Base-by-base conservation (phyloP, 73 alveolate species). In the Breviolum minutum region DNA sequence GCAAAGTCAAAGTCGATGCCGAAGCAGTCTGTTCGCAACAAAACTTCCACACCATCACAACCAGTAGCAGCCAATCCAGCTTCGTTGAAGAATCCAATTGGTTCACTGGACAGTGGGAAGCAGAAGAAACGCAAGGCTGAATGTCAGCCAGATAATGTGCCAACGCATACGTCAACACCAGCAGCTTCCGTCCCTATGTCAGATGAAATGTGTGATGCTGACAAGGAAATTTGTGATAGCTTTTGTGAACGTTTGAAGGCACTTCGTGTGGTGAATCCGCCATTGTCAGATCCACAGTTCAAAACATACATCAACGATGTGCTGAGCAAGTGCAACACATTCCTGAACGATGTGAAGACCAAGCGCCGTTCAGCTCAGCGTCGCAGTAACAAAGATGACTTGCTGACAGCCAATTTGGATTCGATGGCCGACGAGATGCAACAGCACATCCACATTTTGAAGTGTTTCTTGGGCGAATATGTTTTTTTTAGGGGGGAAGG, bases 231-330 rank as follows among this genome's bases (percentile, higher is more conserved):
- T 77, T 60, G 4, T 17, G 24, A 26, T 0, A 5, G 24, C 2
- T 77, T 27, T 27, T 11, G 24, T 66, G 74, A 66, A 11, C n/a
- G n/a, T n/a, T 30, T 77, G 63, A 5, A 77, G 5, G 63, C 7
- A 2, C 86, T 77, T 24, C 19, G 86, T 17, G 14, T 9, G 12
- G 86, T 77, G 24, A 77, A 77, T 7, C 86, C 86, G 7, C 86
- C 86, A 10, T 77, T 77, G 86, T 77, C 86, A 10, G 86, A 77
- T 63, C 86, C 86, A n/a, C 63, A n/a, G 86, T 77, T 77, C 63
- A 77, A 77, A 63, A 14, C 27, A 1, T 0, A 27, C 86, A 22
- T 77, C 27, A 24, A 26, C 7, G 86, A 77, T 2, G 0, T 77
- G 63, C 1, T 77, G 1, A 16, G 22, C 24, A 30, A 77, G 22